Evolutionary conservation across 73 alveolate species (phyloP), one percentile per base, ranked within the genome.

Genomic region (Loxodes magnus): DNA sequence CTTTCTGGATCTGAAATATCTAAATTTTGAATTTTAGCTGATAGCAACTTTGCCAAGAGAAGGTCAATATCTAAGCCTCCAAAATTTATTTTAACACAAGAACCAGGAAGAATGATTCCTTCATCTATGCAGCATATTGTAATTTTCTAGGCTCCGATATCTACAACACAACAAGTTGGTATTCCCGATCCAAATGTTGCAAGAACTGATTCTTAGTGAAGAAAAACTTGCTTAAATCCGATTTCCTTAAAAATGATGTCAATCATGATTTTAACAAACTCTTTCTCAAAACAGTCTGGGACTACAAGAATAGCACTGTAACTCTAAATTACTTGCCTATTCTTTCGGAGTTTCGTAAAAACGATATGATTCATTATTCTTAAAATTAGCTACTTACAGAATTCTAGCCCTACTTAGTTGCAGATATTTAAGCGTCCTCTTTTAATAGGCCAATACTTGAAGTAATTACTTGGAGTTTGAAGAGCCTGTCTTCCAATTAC

Each of bases 81-180:
- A 50, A 70, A 85, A 71, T 90, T 82, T 70, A 87, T 88, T 48
- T 98, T 90, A 5, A 90, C 68, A 29, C 82, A 56, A 6, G 97
- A 63, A 35, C 76, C 78, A 21, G 90, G 93, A 5, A 87, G 44
- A 20, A 90, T 73, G 37, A 83, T 56, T 21, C 99, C 99, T 69
- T 93, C 99, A 69, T 93, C 99, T 25, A 93, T 84, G 39, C 97
- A 90, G 35, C 93, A 65, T 5, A 93, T 86, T 57, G 76, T 83
- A 5, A 73, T 56, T 63, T 93, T 91, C 30, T 73, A 74, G 43
- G 90, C 75, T 7, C 99, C 99, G 20, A 93, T 77, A 77, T 93
- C 99, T 15, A 93, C 98, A 1, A 93, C 97, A 61, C 97, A 87
- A 35, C 96, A 90, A 46, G 87, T 66, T 16, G 79, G 82, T 16